Percentiles rank a stretch among this genome's conserved stretches.
phyloP scores from a whole-genome alignment of 352 stramenopile genomes.

The Phytopythium delawarense region DNA sequence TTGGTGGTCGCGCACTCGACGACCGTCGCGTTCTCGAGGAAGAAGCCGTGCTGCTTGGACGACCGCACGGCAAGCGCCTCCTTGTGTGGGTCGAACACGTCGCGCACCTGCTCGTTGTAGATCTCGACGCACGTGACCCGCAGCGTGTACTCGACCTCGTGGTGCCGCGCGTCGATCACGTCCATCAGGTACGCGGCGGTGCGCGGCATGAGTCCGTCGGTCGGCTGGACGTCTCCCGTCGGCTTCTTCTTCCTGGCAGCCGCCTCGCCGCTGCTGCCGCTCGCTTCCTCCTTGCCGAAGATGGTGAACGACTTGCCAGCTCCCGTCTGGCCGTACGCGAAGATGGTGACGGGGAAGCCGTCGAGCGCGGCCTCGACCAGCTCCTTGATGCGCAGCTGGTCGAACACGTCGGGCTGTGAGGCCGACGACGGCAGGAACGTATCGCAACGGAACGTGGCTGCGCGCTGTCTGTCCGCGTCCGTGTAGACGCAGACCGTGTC shows the following conservation, averaged over 20 bases:
- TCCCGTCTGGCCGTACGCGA: conserved; percentile 72
- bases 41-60: conserved; percentile 61
- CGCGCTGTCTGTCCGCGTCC: conserved; percentile 22
- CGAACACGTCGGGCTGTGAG: conserved; percentile 53
- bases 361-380: conserved; percentile 51
- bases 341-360: conserved; percentile 68
- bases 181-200: conserved; percentile 47
- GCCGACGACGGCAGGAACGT: conserved; percentile 36
- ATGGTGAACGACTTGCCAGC: conserved; percentile 75
- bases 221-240: conserved; percentile 13
- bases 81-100: conserved; percentile 60
- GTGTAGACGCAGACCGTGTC: conserved; percentile 42
- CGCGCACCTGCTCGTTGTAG: conserved; percentile 69
- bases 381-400: conserved; percentile 31
- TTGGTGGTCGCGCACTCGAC: conserved; percentile 46
- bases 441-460: conserved; percentile 63
- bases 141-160: conserved; percentile 47
- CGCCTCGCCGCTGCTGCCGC: not conserved
- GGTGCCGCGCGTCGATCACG: conserved; percentile 28
- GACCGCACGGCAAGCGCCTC: conserved; percentile 52
- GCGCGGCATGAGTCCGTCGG: conserved; percentile 54
- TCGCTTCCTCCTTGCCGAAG: conserved; percentile 56
- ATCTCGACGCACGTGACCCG: conserved; percentile 75
- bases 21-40: conserved; percentile 67
- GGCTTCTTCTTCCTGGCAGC: not conserved